Percentiles rank a stretch among this genome's conserved stretches.
Evolutionary conservation across 257 asterid species (phyloP).

Genomic region (Henckelia pumila): DNA sequence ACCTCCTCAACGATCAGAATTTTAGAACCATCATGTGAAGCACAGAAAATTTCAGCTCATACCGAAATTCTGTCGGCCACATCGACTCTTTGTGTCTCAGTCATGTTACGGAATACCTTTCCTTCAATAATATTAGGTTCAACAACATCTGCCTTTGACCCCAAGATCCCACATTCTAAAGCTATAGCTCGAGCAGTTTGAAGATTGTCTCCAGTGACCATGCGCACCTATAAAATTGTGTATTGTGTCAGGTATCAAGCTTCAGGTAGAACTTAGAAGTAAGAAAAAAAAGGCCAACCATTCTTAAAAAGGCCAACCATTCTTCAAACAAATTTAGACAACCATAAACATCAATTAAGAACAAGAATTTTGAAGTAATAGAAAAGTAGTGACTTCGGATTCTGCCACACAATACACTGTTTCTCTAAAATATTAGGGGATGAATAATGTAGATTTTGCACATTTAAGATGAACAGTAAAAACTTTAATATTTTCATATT

Average conservation of each 20-base stretch:
- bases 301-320: not conserved
- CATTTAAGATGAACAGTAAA: too few species aligned
- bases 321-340: too few species aligned
- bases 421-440: too few species aligned
- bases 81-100: conserved; percentile 57
- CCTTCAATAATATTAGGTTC: conserved; percentile 94
- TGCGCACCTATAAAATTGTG: conserved; percentile 64
- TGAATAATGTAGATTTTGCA: too few species aligned
- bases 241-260: conserved; percentile 11
- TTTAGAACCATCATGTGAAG: not conserved
- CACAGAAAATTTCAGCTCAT: conserved; percentile 34
- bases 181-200: conserved; percentile 95
- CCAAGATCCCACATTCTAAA: conserved; percentile 87
- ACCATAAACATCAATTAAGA: too few species aligned
- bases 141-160: conserved; percentile 63
- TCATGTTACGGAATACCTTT: conserved; percentile 60
- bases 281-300: not conserved
- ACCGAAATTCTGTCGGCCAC: conserved; percentile 89
- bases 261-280: conserved; percentile 3
- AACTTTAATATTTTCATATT: too few species aligned
- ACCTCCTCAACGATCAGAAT: conserved; percentile 15
- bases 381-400: too few species aligned
- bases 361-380: too few species aligned
- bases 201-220: conserved; percentile 97
- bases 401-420: too few species aligned